These are phyloP conservation scores for Vigna hirtella DNA, from an alignment of 306 rosid species.

Conservation along the genomic window DNA sequence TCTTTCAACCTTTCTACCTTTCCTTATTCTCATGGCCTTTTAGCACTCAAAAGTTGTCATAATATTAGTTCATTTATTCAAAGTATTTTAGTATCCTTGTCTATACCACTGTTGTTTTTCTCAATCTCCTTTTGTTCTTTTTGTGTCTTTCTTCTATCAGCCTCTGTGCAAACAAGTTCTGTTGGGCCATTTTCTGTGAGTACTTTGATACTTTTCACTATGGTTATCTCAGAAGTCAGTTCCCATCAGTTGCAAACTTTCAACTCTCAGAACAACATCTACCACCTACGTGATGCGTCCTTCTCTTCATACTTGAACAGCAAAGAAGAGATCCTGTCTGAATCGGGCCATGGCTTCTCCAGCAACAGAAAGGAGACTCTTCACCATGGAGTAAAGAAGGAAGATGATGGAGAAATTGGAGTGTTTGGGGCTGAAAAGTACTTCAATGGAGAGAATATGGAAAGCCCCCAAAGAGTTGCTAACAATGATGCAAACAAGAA, in stretches of 20 bases:
- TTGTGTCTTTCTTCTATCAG: slow-evolving; percentile 41
- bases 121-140: slow-evolving; percentile 48
- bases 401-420: slow-evolving; percentile 81
- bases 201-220: slow-evolving; percentile 40
- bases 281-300: slow-evolving; percentile 52
- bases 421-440: slow-evolving; percentile 89
- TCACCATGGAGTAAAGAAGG: slow-evolving; percentile 52
- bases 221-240: slow-evolving; percentile 61
- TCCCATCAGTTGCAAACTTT: slow-evolving; percentile 49
- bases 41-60: slow-evolving; percentile 20
- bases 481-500: slow-evolving; percentile 46
- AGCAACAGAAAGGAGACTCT: slow-evolving; percentile 43
- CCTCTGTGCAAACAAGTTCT: slow-evolving; percentile 30
- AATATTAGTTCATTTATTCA: slow-evolving; percentile 22
- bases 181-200: slow-evolving; percentile 34
- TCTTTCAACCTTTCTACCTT: slow-evolving; percentile 42
- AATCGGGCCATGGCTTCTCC: slow-evolving; percentile 44
- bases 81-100: slow-evolving; percentile 38
- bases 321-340: slow-evolving; percentile 48
- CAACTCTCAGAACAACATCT: slow-evolving; percentile 36
- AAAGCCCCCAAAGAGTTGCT: slow-evolving; percentile 48
- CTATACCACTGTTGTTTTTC: slow-evolving; percentile 45
- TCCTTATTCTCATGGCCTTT: slow-evolving; percentile 35
- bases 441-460: slow-evolving; percentile 76
- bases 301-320: slow-evolving; percentile 63